Evolutionary conservation across 2,329 filamentous ascomycete genomes (phyloP), one percentile per base, ranked within the genome.

Genomic region (Drechslera avenae): DNA sequence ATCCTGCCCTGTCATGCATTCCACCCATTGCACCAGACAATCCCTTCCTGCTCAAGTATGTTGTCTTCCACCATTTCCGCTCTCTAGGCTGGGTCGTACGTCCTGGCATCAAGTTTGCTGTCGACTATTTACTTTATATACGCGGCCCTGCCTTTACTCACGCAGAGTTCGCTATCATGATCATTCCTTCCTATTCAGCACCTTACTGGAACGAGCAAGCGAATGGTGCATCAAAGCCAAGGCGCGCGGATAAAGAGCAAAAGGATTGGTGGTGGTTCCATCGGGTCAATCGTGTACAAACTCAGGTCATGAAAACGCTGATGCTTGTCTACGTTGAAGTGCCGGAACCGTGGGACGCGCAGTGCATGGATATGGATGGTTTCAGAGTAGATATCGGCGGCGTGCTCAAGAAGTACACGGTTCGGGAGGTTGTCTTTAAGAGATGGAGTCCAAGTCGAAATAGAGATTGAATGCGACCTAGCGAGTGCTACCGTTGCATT

Each of bases 81-180:
- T 96, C 91, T 0, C 80, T 97, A 0, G 94, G 94, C 18, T 99
- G 94, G 93, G 90, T 97, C 1, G 88, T 95, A 0, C 87, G 95
- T 12, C 86, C 89, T 4, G 95, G 94, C 30, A 87, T 96, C 70
- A 99, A 99, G 69, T 99, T 99, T 64, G 90, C 90, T 17, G 89
- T 91, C 8, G 94, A 99, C 73, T 97, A 90, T 78, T 78, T 99
- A n/a, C 82, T 99, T 6, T 99, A 99, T 75, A 87, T 91, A 49
- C 87, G 91, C 16, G 94, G 94, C 0, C 94, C 94, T 0, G 93
- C 94, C 0, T 97, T 99, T 72, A 86, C 91, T 17, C 94, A 99
- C 69, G 94, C 94, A 17, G 91, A 97, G 68, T 99, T 97, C 68
- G 92, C 90, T 0, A 77, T 97, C 35, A 80, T 93, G 18, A 85